Conservation (phyloP, 106 monocot species). For the Gastrodia elata region DNA sequence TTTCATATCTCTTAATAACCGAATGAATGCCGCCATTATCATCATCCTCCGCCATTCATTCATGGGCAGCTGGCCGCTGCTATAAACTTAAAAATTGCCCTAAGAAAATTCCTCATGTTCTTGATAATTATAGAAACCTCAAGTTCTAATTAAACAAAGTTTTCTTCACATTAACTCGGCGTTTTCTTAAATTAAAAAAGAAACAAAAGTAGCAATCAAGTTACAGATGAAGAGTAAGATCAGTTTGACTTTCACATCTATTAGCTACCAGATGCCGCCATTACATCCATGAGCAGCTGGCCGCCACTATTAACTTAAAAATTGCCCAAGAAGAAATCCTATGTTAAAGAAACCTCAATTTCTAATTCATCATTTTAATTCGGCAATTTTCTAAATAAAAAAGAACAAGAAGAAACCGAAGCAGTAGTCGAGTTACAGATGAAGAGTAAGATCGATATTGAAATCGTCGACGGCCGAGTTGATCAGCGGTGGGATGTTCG, state of each 20-base stretch:
- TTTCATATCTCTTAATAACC: too few relatives aligned
- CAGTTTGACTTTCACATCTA: too few relatives aligned
- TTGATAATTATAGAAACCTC: too few relatives aligned
- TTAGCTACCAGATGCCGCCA: too few relatives aligned
- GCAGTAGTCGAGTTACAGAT: background rate
- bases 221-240: conserved; percentile 2
- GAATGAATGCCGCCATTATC: background rate
- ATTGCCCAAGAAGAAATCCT: background rate
- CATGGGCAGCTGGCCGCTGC: too few relatives aligned
- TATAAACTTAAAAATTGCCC: too few relatives aligned
- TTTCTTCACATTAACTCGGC: background rate
- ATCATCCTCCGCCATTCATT: background rate
- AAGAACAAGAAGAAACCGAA: background rate
- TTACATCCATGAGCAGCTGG: too few relatives aligned
- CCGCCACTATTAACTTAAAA: too few relatives aligned
- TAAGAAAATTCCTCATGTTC: background rate
- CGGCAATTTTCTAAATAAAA: background rate
- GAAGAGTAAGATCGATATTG: conserved; percentile 1
- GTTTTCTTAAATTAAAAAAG: background rate
- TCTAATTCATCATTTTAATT: background rate
- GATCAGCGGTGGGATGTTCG: too few relatives aligned
- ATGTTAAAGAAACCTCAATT: background rate
- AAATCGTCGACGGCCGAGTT: background rate
- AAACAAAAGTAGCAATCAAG: background rate
- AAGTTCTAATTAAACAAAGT: too few relatives aligned